A percentile compares a stretch with the other conserved stretches of the same genome.
Evolutionary conservation across 805 yeast species (phyloP).

Genomic region (Candida methanosorbosa): DNA sequence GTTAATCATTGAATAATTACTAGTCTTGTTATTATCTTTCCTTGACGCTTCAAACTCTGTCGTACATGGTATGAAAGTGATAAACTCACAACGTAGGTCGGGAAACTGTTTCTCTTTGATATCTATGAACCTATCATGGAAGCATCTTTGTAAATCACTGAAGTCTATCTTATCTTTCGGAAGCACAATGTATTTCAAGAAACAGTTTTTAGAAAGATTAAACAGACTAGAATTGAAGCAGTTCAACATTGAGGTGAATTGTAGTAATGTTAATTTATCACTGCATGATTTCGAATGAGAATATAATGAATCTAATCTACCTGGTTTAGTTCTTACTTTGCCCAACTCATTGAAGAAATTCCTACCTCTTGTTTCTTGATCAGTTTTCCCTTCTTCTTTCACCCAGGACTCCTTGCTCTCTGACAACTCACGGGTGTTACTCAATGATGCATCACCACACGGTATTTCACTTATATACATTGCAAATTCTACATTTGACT

Average conservation of each 20-base stretch:
- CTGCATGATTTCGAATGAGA: slow-evolving; percentile 82
- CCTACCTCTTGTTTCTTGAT: slow-evolving; percentile 49
- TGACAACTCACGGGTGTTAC: slow-evolving; percentile 19
- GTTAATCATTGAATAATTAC: slow-evolving; percentile 20
- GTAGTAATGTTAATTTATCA: slow-evolving; percentile 68
- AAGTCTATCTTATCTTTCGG: slow-evolving; percentile 24
- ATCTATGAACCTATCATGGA: slow-evolving; percentile 16
- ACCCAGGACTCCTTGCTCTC: slow-evolving; percentile 11
- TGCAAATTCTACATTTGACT: slow-evolving; percentile 35
- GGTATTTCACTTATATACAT: slow-evolving; percentile 71
- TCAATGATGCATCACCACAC: slow-evolving; percentile 86
- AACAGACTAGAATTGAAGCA: slow-evolving; percentile 30
- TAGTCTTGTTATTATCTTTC: too few species aligned
- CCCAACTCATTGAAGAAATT: slow-evolving; percentile 49
- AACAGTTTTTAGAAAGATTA: slow-evolving; percentile 24
- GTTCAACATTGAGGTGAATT: slow-evolving; percentile 46
- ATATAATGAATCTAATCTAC: slow-evolving; percentile 67
- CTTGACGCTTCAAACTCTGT: too few species aligned
- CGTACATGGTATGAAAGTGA: too few species aligned
- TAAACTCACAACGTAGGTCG: too few species aligned
- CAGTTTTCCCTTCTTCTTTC: neutral
- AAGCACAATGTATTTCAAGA: slow-evolving; percentile 41
- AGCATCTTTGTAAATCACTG: slow-evolving; percentile 33
- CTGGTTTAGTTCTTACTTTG: slow-evolving; percentile 85
- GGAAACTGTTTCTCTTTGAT: neutral